Evolutionary conservation across 1,139 yeast species (phyloP).

Genomic region (Pichia terricola): DNA sequence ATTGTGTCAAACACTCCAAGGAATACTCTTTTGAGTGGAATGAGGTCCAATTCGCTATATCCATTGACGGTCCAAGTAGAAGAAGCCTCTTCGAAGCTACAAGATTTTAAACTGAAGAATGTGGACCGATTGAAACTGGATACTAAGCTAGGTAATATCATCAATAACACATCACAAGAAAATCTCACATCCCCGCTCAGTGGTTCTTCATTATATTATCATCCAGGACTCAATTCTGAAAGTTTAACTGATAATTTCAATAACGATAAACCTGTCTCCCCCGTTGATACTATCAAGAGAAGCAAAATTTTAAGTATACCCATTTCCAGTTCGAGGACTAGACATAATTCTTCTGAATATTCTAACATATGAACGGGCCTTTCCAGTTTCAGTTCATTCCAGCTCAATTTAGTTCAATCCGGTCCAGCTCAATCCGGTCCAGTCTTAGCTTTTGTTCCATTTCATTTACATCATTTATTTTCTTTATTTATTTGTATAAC

Average conservation of each 20-base stretch:
- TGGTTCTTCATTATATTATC: conserved; percentile 1
- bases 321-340: conserved; percentile 21
- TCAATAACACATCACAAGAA: conserved; percentile 19
- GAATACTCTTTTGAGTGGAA: no score
- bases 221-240: neutral
- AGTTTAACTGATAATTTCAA: neutral
- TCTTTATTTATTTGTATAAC: no score
- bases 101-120: conserved; percentile 21
- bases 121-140: conserved; percentile 21
- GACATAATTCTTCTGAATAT: neutral
- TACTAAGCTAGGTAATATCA: conserved; percentile 18
- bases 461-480: no score
- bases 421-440: no score
- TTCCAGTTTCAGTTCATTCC: no score
- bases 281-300: conserved; percentile 8
- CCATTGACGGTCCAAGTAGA: conserved; percentile 16
- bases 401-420: no score
- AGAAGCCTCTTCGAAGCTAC: conserved; percentile 21
- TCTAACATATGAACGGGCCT: neutral
- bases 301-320: conserved; percentile 24
- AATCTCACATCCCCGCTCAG: conserved; percentile 5
- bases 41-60: neutral
- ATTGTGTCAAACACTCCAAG: conserved; percentile 8
- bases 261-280: neutral
- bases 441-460: no score